These are phyloP conservation scores for Thymus quinquecostatus DNA, from an alignment of 257 asterid genomes.

Conservation along the genomic window DNA sequence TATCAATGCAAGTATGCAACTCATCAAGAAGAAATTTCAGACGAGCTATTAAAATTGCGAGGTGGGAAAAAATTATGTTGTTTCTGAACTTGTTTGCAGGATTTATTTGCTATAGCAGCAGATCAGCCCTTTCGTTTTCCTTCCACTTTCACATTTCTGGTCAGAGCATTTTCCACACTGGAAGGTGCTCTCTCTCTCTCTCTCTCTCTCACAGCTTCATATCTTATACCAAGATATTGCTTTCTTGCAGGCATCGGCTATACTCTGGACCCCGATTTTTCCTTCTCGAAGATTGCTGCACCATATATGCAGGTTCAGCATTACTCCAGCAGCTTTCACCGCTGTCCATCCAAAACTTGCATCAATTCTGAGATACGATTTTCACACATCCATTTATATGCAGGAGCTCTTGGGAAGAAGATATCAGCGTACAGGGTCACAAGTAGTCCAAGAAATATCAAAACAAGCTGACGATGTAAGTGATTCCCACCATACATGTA, in stretches of 20 bases:
- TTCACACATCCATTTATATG: constrained; percentile 8
- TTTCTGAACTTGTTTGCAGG: constrained; percentile 50
- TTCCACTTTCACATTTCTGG: constrained; percentile 80
- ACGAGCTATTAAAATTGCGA: too few species aligned
- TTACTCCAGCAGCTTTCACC: neutral
- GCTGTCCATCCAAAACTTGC: neutral
- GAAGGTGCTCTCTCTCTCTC: constrained; percentile 67
- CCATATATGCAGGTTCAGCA: constrained; percentile 80
- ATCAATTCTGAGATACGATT: neutral
- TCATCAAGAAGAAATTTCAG: neutral
- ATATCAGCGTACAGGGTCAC: constrained; percentile 57
- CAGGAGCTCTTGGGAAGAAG: constrained; percentile 79
- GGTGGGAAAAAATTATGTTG: too few species aligned
- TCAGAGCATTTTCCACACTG: constrained; percentile 90
- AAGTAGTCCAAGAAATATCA: constrained; percentile 68
- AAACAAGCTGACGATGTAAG: constrained; percentile 87
- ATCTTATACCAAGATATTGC: neutral
- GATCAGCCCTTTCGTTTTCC: constrained; percentile 95
- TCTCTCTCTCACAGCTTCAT: neutral
- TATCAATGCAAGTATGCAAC: neutral
- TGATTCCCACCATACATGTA: neutral
- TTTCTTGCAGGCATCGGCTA: constrained; percentile 72
- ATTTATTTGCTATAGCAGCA: constrained; percentile 83
- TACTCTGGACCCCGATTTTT: constrained; percentile 75
- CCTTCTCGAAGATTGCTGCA: constrained; percentile 83